Conservation (phyloP, 148 eudicot genomes). For the Chenopodium suecicum region DNA sequence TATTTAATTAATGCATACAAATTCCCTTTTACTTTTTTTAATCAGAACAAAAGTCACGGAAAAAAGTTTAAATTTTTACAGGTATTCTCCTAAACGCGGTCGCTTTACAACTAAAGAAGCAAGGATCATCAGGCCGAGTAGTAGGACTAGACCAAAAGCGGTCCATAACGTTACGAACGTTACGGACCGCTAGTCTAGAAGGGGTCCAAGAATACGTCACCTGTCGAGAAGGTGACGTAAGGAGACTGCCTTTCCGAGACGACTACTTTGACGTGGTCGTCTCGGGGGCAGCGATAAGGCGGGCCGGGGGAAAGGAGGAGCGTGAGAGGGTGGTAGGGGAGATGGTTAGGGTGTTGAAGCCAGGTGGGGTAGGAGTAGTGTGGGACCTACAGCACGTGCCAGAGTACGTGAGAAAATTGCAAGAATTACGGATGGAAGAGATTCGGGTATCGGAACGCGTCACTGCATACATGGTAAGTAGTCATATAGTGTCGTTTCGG, state of each 20-base stretch:
- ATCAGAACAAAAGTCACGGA: neutral
- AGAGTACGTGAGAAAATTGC: conserved; percentile 73
- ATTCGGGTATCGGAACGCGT: conserved; percentile 78
- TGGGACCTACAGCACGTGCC: conserved; percentile 91
- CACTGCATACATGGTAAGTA: conserved; percentile 80
- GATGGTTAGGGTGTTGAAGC: conserved; percentile 71
- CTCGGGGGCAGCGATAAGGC: conserved; percentile 69
- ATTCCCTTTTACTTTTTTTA: neutral
- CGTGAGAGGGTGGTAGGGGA: conserved; percentile 73
- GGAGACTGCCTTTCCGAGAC: conserved; percentile 69
- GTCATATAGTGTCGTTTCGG: conserved; percentile 75
- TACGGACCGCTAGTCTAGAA: conserved; percentile 61
- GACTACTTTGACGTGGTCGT: conserved; percentile 93
- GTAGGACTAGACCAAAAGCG: conserved; percentile 61
- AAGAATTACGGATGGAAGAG: conserved; percentile 79
- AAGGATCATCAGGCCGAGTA: conserved; percentile 78
- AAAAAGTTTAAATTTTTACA: neutral
- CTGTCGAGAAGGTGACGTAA: conserved; percentile 78
- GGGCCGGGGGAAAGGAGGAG: conserved; percentile 71
- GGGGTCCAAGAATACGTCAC: conserved; percentile 97
- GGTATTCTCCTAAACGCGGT: conserved; percentile 86
- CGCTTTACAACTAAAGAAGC: conserved; percentile 77
- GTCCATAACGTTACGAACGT: conserved; percentile 46
- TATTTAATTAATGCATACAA: neutral
- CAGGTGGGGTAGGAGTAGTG: conserved; percentile 84